These are phyloP conservation scores for Tetrapyrgos nigripes DNA, from an alignment of 1,284 basidiomycete species.

Conservation along the genomic window DNA sequence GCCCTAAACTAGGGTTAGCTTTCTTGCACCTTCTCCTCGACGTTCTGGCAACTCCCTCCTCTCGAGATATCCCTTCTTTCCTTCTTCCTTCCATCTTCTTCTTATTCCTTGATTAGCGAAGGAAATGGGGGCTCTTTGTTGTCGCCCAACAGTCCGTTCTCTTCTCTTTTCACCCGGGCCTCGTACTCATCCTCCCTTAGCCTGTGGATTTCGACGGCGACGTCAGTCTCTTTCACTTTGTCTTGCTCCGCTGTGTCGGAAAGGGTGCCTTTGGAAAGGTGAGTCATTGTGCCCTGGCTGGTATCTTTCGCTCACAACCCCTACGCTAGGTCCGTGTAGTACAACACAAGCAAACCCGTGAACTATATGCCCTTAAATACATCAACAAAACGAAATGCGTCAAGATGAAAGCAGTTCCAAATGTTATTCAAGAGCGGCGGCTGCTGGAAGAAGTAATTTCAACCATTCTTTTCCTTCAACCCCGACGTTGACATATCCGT, in stretches of 20 bases:
- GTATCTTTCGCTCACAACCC: conserved; percentile 15
- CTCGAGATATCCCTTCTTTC: background rate
- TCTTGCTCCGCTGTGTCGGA: conserved; percentile 92
- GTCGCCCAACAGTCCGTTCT: conserved; percentile 72
- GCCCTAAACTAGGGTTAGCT: background rate
- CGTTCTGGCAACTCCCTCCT: conserved; percentile 13
- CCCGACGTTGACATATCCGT: conserved; percentile 14
- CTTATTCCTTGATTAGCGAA: no score
- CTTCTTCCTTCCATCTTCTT: conserved; percentile 2
- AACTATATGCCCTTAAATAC: conserved; percentile 97
- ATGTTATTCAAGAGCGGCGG: conserved; percentile 94
- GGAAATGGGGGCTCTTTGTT: conserved; percentile 87
- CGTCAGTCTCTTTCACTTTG: conserved; percentile 97
- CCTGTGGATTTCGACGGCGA: conserved; percentile 98
- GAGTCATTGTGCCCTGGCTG: conserved; percentile 21
- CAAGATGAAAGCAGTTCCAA: conserved; percentile 97
- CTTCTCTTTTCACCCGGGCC: background rate
- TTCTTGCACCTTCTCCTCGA: background rate
- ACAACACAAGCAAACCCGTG: conserved; percentile 96
- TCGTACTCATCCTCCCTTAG: conserved; percentile 47
- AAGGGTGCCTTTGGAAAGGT: conserved; percentile 99
- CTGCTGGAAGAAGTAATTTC: conserved; percentile 86
- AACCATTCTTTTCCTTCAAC: conserved; percentile 31
- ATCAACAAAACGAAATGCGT: conserved; percentile 99
- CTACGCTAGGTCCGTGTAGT: conserved; percentile 88